A percentile compares a stretch with the other conserved stretches of the same genome.
Conservation (phyloP, 352 stramenopile genomes). For the Phytophthora europaea region DNA sequence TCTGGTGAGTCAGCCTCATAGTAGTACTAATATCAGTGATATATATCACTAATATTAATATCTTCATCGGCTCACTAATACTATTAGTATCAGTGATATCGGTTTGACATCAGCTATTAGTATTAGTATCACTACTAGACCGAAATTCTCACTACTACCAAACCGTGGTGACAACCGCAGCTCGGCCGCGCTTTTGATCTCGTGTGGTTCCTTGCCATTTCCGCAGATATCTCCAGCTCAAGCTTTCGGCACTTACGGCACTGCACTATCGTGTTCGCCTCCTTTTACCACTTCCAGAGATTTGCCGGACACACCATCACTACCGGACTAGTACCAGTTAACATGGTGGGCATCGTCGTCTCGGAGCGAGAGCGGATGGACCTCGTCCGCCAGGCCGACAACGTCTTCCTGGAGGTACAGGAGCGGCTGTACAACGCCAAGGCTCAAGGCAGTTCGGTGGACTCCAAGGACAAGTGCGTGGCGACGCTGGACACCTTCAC, state of each 20-base stretch:
- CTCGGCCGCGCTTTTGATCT: slow-evolving; percentile 1
- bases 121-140: background rate
- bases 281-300: slow-evolving; percentile 26
- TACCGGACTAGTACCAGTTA: background rate
- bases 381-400: slow-evolving; percentile 52
- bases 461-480: slow-evolving; percentile 49
- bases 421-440: slow-evolving; percentile 47
- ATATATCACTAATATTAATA: background rate
- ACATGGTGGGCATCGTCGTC: slow-evolving; percentile 37
- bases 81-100: background rate
- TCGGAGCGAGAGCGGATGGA: slow-evolving; percentile 54
- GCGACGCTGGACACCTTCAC: slow-evolving; percentile 66
- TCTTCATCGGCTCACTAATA: background rate
- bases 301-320: slow-evolving; percentile 14
- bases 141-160: background rate
- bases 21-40: too few species aligned
- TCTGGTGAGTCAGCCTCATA: background rate
- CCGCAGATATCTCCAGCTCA: slow-evolving; percentile 24
- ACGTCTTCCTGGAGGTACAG: slow-evolving; percentile 57
- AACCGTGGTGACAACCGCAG: slow-evolving; percentile 2
- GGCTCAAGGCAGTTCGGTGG: slow-evolving; percentile 2
- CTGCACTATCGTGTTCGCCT: slow-evolving; percentile 17
- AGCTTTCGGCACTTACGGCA: slow-evolving; percentile 14
- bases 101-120: background rate
- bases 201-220: slow-evolving; percentile 12